phyloP scores from a whole-genome alignment of 495 filamentous ascomycete species.

The Paragyromitra xinjiangensis region DNA sequence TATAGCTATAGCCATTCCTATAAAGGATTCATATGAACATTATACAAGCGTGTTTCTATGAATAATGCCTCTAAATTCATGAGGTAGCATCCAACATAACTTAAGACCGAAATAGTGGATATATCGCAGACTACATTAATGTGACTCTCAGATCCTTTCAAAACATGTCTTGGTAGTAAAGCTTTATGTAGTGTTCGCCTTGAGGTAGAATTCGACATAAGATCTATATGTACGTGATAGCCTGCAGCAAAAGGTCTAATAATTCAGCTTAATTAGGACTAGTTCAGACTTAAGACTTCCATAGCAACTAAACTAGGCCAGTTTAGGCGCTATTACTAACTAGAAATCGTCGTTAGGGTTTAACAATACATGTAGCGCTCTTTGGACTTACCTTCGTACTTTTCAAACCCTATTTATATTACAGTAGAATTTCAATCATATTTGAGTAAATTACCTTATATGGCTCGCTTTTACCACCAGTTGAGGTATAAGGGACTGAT shows the following conservation, averaged over 20 bases:
- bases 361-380: background rate
- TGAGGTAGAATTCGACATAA: no score
- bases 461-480: background rate
- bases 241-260: background rate
- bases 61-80: no score
- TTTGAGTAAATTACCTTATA: background rate
- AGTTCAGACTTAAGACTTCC: background rate
- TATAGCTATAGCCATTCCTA: no score
- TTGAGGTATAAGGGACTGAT: background rate
- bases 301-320: background rate
- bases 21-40: no score
- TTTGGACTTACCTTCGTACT: background rate
- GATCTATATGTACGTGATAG: no score
- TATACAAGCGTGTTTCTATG: no score
- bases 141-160: no score
- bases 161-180: background rate
- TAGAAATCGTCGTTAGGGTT: background rate
- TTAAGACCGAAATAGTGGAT: no score
- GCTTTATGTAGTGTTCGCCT: background rate
- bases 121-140: no score
- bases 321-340: background rate
- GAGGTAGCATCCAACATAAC: no score
- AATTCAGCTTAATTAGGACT: background rate
- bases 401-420: background rate
- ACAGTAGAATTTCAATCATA: background rate